A percentile compares a stretch with the other conserved stretches of the same genome.
These are phyloP conservation scores for Sporothrix curviconia DNA, from an alignment of 2,329 filamentous ascomycete species.

Conservation along the genomic window DNA sequence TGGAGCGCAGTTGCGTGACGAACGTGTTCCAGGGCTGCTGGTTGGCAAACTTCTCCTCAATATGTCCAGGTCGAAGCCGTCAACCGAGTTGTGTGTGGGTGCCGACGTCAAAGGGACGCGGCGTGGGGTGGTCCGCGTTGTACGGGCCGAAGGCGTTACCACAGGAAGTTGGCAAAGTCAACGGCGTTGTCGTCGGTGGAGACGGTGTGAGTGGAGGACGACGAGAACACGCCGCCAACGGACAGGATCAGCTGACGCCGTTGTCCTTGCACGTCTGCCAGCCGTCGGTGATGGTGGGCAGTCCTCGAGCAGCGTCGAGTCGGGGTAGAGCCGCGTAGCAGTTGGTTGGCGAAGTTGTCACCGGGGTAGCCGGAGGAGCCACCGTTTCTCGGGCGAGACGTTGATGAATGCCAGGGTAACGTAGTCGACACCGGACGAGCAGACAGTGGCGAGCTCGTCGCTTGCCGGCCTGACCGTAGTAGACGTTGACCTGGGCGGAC, in stretches of 20 bases:
- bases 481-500: slow-evolving; percentile 26
- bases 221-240: slow-evolving; percentile 45
- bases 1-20: slow-evolving; percentile 13
- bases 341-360: slow-evolving; percentile 34
- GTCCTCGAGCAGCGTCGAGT: slow-evolving; percentile 27
- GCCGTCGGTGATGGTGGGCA: slow-evolving; percentile 31
- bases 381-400: slow-evolving; percentile 33
- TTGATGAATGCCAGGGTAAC: slow-evolving; percentile 36
- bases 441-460: slow-evolving; percentile 24
- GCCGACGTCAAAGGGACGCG: slow-evolving; percentile 38
- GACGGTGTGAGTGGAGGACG: slow-evolving; percentile 30
- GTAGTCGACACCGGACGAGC: slow-evolving; percentile 32
- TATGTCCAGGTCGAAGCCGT: slow-evolving; percentile 49
- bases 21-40: slow-evolving; percentile 17
- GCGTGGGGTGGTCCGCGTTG: slow-evolving; percentile 23
- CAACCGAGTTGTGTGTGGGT: slow-evolving; percentile 35
- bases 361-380: slow-evolving; percentile 28
- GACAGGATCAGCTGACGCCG: slow-evolving; percentile 58
- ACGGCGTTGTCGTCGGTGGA: slow-evolving; percentile 25
- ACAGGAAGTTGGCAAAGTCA: slow-evolving; percentile 34
- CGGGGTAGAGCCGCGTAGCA: slow-evolving; percentile 28
- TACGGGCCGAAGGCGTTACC: slow-evolving; percentile 33
- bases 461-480: slow-evolving; percentile 28
- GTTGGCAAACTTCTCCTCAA: slow-evolving; percentile 31
- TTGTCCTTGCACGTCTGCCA: slow-evolving; percentile 45